A percentile compares a stretch with the other conserved stretches of the same genome.
phyloP scores from a whole-genome alignment of 2,329 filamentous ascomycete species.

The Bipolaris gigantea region DNA sequence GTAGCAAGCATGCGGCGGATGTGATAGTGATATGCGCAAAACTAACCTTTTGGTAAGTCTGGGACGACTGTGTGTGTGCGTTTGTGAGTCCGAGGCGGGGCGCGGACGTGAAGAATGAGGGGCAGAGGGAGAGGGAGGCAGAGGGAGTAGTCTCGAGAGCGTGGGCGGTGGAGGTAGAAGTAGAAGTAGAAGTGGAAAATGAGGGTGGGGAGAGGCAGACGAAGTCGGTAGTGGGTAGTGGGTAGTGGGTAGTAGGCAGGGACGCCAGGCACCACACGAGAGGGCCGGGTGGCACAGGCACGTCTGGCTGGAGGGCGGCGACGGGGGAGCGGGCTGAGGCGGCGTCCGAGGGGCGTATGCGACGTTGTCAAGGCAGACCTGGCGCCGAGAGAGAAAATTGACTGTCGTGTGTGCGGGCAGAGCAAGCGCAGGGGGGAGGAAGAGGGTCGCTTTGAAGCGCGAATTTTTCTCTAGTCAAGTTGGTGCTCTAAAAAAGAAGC shows the following conservation, averaged over 20 bases:
- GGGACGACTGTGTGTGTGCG: constrained; percentile 7
- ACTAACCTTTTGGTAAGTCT: constrained; percentile 33
- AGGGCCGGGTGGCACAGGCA: constrained; percentile 13
- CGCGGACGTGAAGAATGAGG: constrained; percentile 1
- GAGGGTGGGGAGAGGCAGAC: constrained; percentile 19
- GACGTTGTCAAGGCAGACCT: constrained; percentile 31
- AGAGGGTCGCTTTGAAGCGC: constrained; percentile 25
- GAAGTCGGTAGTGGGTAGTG: neutral
- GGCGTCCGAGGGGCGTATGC: constrained; percentile 29
- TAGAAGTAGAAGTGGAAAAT: constrained; percentile 9
- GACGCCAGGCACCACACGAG: constrained; percentile 38
- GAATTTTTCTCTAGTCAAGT: constrained; percentile 22
- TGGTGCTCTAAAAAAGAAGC: constrained; percentile 19
- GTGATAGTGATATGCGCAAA: constrained; percentile 16
- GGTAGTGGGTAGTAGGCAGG: constrained; percentile 1
- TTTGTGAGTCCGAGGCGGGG: constrained; percentile 6
- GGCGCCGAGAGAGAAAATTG: constrained; percentile 37
- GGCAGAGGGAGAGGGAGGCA: constrained; percentile 8
- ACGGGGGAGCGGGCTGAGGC: constrained; percentile 25
- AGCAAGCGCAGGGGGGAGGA: constrained; percentile 32
- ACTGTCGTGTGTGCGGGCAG: constrained; percentile 38
- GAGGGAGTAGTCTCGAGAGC: neutral
- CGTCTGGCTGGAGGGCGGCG: constrained; percentile 19
- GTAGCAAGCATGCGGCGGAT: constrained; percentile 17
- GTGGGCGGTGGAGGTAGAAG: constrained; percentile 13